Evolutionary conservation across 257 asterid genomes (phyloP).

Genomic region (Plantago elongata): DNA sequence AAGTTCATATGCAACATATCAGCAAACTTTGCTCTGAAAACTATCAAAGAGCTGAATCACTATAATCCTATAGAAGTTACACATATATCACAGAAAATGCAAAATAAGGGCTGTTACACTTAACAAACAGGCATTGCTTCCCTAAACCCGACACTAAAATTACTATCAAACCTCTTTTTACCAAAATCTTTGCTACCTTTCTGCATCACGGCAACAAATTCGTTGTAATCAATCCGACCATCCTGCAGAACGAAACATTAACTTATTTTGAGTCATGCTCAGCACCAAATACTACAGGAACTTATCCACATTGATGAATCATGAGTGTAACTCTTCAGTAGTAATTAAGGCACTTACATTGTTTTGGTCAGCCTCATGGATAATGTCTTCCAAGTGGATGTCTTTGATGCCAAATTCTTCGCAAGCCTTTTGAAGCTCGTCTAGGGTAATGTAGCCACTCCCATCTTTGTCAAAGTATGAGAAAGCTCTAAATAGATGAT

Average conservation of each 20-base stretch:
- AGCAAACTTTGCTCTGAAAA: no score
- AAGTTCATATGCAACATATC: no score
- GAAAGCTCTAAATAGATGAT: conserved; percentile 24
- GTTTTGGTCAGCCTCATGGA: conserved; percentile 27
- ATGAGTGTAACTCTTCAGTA: not conserved
- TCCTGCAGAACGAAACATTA: conserved; percentile 28
- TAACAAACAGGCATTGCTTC: conserved; percentile 20
- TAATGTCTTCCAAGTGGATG: conserved; percentile 23
- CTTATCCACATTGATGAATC: not conserved
- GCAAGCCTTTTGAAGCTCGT: conserved; percentile 31
- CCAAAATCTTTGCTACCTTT: conserved; percentile 36
- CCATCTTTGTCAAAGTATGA: conserved; percentile 32
- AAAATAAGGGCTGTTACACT: not conserved
- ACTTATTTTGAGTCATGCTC: not conserved
- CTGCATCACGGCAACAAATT: conserved; percentile 56
- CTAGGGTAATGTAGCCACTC: conserved; percentile 28
- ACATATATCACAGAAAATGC: conserved; percentile 8
- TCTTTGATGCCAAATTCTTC: conserved; percentile 30
- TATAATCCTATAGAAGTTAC: not conserved
- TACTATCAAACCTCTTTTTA: conserved; percentile 14
- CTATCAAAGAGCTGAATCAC: not conserved
- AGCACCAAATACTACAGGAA: not conserved
- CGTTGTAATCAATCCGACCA: conserved; percentile 44
- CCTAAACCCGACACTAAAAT: conserved; percentile 17
- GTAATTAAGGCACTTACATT: conserved; percentile 16